Base-by-base conservation (phyloP, 1,139 yeast genomes). In the Protomyces pachydermus region DNA sequence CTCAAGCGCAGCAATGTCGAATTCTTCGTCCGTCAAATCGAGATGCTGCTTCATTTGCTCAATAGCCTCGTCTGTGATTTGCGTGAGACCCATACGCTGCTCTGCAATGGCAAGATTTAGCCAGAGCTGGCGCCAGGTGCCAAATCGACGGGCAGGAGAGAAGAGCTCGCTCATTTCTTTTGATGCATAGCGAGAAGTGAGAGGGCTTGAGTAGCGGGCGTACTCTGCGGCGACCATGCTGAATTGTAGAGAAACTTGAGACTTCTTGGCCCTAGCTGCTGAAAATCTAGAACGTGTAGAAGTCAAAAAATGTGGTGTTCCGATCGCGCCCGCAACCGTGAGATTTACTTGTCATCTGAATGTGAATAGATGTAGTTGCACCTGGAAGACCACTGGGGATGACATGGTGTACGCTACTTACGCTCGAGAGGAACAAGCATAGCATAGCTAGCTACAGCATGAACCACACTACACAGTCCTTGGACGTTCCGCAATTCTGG, bases 61-160 rank as follows among this genome's bases (percentile, higher is more conserved):
- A 70, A 93, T 83, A 63, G 98, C 98, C 74, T 89, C 95, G 71
- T 91, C 96, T 51, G 93, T 83, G 75, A 93, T 86, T 66, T 91
- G 85, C 64, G 81, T 80, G 68, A 93, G 82, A 3, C 98, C 98
- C 60, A 91, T 83, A 75, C 90, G 89, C 77, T 90, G 82, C 79
- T 93, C 98, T 68, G 98, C 98, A 74, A 87, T 86, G 70, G 99
- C 99, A 71, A 93, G 82, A 75, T 89, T 91, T 74, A 85, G 84
- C 99, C 99, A 93, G 71, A 93, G 83, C 77, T 89, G 89, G 82
- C 99, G 87, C 99, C 99, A 93, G 60, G 98, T 93, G 63, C 97
- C 88, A 77, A 88, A 93, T 75, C 99, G 84, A 79, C 88, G 91
- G 79, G 97, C 86, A 74, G 88, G 79, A 58, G 98, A 91, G 82